Conservation (phyloP, 1,284 basidiomycete species). For the Kwoniella shivajii region DNA sequence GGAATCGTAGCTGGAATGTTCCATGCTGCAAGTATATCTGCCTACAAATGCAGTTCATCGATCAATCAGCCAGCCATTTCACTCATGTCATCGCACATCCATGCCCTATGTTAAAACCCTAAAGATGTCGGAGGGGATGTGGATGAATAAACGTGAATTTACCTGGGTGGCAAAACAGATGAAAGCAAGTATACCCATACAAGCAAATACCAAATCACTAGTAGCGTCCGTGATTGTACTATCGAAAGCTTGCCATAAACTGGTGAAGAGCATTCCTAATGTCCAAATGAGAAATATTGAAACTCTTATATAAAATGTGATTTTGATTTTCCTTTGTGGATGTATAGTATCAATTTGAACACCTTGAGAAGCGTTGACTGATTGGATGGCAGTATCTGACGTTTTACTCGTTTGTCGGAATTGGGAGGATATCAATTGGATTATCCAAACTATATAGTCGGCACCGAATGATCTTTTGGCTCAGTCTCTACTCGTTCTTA, state of each 20-base stretch:
- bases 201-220: slow-evolving; percentile 15
- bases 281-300: slow-evolving; percentile 17
- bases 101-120: too few relatives aligned
- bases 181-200: slow-evolving; percentile 12
- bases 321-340: slow-evolving; percentile 7
- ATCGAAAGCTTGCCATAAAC: slow-evolving; percentile 17
- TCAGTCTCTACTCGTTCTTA: too few relatives aligned
- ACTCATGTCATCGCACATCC: too few relatives aligned
- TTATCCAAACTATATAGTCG: slow-evolving; percentile 15
- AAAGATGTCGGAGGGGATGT: too few relatives aligned
- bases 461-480: too few relatives aligned
- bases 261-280: slow-evolving; percentile 10
- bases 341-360: neutral
- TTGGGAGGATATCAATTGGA: slow-evolving; percentile 12
- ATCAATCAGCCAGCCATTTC: neutral
- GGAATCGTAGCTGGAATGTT: slow-evolving; percentile 6
- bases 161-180: slow-evolving; percentile 20
- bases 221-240: slow-evolving; percentile 3
- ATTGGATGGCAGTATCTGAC: neutral
- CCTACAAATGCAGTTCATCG: neutral
- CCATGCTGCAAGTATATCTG: slow-evolving; percentile 17
- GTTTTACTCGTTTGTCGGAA: slow-evolving; percentile 11
- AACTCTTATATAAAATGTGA: slow-evolving; percentile 16
- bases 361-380: neutral
- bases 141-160: too few relatives aligned